Evolutionary conservation across 257 asterid genomes (phyloP), one percentile per base, ranked within the genome.

Genomic region (Gentiana macrophylla): DNA sequence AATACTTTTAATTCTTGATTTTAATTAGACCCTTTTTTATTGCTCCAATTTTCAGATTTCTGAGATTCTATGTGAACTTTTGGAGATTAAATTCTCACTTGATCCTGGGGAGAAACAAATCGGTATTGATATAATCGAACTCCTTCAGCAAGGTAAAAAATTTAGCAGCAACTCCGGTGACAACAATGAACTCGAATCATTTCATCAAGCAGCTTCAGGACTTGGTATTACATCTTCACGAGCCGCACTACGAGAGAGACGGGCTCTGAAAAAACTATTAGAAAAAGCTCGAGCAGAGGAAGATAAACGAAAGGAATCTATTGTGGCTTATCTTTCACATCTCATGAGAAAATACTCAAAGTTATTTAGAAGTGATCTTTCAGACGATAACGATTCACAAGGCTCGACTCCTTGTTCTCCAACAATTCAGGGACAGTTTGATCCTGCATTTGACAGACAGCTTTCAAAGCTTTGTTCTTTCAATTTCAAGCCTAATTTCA

Each of bases 351-450:
- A 92, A 77, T 92, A 92, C 70, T 92, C 97, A 7, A 88, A 88
- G 69, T 60, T 88, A 69, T 92, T 92, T 61, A 80, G 97, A 68
- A 86, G 81, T 50, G 99, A 92, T 35, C 71, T 86, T 57, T 92
- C 89, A 32, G 97, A 92, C 58, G 99, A 92, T 74, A 85, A 85
- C 62, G 99, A 92, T 60, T 92, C 97, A 24, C 99, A 86, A 70
- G 97, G 96, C 6, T 92, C 99, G 34, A 86, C 95, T 3, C 97
- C 97, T 68, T 92, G 96, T 72, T 92, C 99, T 8, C 99, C 99
- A 48, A 86, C 97, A 32, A 61, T 87, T 58, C 86, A 71, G 49
- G 95, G 91, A 53, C 79, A 81, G 8, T 73, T 84, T 51, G 95
- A 84, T n/a, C n/a, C n/a, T n/a, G n/a, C n/a, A n/a, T n/a, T 88